Evolutionary conservation across 192 early-diverging fungal genomes (phyloP), one percentile per base, ranked within the genome.

Genomic region (Dissophora ornata): DNA sequence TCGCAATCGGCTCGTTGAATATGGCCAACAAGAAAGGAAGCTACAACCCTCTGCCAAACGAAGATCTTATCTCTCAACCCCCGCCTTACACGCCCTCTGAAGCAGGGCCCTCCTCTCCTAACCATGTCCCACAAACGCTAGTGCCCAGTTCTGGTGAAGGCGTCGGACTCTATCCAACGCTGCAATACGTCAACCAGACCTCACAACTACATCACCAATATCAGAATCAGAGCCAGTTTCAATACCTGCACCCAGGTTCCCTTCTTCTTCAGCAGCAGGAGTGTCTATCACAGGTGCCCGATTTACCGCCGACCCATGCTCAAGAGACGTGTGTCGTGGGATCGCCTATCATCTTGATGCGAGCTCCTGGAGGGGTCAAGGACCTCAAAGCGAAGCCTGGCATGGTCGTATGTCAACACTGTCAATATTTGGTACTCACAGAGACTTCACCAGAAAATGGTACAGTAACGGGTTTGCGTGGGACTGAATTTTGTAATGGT

Each of bases 341-440:
- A 25, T 41, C 61, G 0, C 61, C 47, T 1, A 22, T 38, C 16
- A 52, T 62, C 24, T 19, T 62, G 26, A 62, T 52, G 61, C 46
- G 33, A 19, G 48, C 61, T 4, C 61, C 49, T 21, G n/a, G 34
- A 13, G 38, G 38, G 24, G 41, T 62, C n/a, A 49, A 62, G 46
- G 61, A 62, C 18, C 29, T 62, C 8, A 62, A 52, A 36, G 9
- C 33, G 4, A 52, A 62, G 24, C 49, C 61, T 19, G 61, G 44
- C 5, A 21, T 62, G 1, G 61, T 62, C 2, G 61, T 62, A 1
- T 62, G 61, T 16, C 61, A 62, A 16, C 61, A 62, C 49, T 62
- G 61, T 24, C 46, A 10, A 1, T 34, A 62, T 40, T 10, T 62
- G 2, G 48, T 62, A 1, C 29, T 52, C 19, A 62, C 61, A 22